Evolutionary conservation across 1,139 yeast species (phyloP).

Genomic region (Suhomyces coccinellae): DNA sequence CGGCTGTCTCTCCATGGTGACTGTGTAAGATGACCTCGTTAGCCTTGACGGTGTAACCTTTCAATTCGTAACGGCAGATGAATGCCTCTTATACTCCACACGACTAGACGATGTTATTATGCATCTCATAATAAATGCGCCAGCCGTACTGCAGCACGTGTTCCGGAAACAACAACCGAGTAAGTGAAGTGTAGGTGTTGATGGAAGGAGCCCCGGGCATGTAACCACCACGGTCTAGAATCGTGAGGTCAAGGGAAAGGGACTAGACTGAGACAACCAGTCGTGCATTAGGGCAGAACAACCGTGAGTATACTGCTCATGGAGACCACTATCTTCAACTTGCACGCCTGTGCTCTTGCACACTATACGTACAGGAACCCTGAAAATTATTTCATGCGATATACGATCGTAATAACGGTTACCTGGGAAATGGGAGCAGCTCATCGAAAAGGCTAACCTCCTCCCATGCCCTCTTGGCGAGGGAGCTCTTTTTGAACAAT

Average conservation of each 20-base stretch:
- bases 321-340: too few relatives aligned
- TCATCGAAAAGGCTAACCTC: conserved; percentile 30
- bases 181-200: not conserved
- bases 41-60: too few relatives aligned
- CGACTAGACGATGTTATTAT: not conserved
- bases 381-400: not conserved
- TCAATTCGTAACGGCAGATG: not conserved
- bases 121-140: not conserved
- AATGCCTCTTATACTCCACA: not conserved
- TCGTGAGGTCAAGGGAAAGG: too few relatives aligned
- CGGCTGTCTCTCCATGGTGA: conserved; percentile 17
- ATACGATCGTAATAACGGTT: not conserved
- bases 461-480: conserved; percentile 51
- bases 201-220: not conserved
- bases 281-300: too few relatives aligned
- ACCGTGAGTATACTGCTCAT: too few relatives aligned
- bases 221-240: too few relatives aligned
- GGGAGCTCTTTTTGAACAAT: conserved; percentile 66
- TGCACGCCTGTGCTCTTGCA: too few relatives aligned
- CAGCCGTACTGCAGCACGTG: not conserved
- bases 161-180: not conserved
- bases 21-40: not conserved
- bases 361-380: not conserved
- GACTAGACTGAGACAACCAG: too few relatives aligned
- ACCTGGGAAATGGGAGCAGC: not conserved